Conservation (phyloP, 129 eudicot species). For the Flaveria linearis region DNA sequence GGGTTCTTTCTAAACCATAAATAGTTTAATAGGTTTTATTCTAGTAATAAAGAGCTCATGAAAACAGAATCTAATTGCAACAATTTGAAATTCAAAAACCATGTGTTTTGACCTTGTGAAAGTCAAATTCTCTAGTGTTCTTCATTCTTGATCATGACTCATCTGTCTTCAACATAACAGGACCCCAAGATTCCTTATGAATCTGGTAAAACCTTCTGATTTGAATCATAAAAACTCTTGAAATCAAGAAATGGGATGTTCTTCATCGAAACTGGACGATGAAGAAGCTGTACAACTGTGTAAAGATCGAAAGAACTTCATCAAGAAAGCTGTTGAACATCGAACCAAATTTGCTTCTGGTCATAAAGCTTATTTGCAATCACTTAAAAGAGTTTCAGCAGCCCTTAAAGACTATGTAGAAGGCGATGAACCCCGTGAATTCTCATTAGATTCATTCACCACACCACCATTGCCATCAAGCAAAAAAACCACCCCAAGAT, state of each 20-base stretch:
- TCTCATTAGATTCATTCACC: conserved; percentile 57
- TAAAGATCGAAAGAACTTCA: conserved; percentile 87
- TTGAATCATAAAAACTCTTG: conserved; percentile 42
- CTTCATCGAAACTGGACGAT: conserved; percentile 83
- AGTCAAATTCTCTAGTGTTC: conserved; percentile 22
- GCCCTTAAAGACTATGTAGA: conserved; percentile 88
- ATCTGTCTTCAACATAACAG: conserved; percentile 32
- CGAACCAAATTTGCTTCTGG: conserved; percentile 74
- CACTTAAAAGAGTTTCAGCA: conserved; percentile 77
- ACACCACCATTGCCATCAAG: conserved; percentile 54
- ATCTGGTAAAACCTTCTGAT: conserved; percentile 47
- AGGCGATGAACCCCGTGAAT: conserved; percentile 85
- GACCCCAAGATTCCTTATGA: conserved; percentile 50
- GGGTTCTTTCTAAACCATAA: not conserved
- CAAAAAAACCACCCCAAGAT: conserved; percentile 64
- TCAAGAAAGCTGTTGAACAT: conserved; percentile 89
- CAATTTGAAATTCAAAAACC: not conserved
- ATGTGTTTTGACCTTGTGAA: not conserved
- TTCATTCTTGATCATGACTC: conserved; percentile 18
- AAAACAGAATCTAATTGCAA: not conserved
- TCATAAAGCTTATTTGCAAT: conserved; percentile 75
- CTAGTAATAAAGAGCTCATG: not conserved
- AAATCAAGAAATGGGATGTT: conserved; percentile 87
- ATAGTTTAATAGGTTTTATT: not conserved
- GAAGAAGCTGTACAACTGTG: conserved; percentile 91